A percentile compares a stretch with the other conserved stretches of the same genome.
Evolutionary conservation across 352 stramenopile genomes (phyloP).

Genomic region (Pythium biforme): DNA sequence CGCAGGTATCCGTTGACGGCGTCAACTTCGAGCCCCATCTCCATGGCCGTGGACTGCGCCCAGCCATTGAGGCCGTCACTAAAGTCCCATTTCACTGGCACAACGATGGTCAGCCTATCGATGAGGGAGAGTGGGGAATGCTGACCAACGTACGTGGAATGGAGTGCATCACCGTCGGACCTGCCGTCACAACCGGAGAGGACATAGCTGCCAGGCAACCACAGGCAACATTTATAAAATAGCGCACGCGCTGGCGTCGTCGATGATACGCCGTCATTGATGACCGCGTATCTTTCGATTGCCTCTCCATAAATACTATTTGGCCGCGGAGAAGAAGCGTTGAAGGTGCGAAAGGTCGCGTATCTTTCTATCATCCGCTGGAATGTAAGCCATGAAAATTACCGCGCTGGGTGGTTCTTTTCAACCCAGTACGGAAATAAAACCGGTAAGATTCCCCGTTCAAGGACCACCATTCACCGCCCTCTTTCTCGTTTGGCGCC

Average conservation of each 20-base stretch:
- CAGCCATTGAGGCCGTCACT: slow-evolving; percentile 56
- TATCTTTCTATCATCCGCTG: slow-evolving; percentile 9
- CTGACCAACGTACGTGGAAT: slow-evolving; percentile 37
- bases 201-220: not conserved
- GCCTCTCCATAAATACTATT: too few species aligned
- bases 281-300: not conserved
- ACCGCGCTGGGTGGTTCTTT: slow-evolving; percentile 10
- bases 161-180: slow-evolving; percentile 37
- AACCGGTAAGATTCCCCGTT: slow-evolving; percentile 25
- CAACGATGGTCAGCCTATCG: too few species aligned
- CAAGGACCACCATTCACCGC: slow-evolving; percentile 26
- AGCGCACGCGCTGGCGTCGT: not conserved
- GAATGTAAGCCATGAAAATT: slow-evolving; percentile 7
- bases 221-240: not conserved
- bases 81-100: slow-evolving; percentile 59
- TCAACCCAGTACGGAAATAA: slow-evolving; percentile 8
- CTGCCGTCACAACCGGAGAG: not conserved
- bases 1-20: slow-evolving; percentile 41
- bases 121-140: too few species aligned
- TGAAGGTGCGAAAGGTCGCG: slow-evolving; percentile 18
- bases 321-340: too few species aligned
- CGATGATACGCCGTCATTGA: not conserved
- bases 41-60: slow-evolving; percentile 54
- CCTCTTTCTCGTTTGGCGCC: slow-evolving; percentile 18
- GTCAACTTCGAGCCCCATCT: slow-evolving; percentile 67